Percentiles rank a stretch among this genome's conserved stretches.
Conservation (phyloP, 345 rosid species). For the Eucalyptus curtisii region DNA sequence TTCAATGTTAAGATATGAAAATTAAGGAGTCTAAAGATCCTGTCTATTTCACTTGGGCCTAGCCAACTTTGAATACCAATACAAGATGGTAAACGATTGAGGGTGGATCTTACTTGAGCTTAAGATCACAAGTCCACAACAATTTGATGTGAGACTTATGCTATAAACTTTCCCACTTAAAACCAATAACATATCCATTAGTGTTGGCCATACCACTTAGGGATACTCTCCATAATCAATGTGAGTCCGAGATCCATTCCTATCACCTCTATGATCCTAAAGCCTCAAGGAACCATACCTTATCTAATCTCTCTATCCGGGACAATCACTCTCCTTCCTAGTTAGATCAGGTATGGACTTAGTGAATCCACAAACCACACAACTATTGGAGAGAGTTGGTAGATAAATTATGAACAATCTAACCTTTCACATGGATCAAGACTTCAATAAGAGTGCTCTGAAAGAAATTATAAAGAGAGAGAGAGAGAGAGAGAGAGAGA, state of each 20-base stretch:
- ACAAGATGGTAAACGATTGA: background rate
- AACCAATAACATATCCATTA: background rate
- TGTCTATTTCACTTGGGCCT: background rate
- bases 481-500: background rate
- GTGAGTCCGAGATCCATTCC: background rate
- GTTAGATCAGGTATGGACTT: background rate
- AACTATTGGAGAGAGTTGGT: background rate
- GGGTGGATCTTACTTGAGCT: background rate
- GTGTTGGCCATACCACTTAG: background rate
- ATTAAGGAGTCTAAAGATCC: background rate
- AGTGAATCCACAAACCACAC: background rate
- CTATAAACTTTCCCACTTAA: background rate
- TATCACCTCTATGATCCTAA: background rate
- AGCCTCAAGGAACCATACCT: background rate
- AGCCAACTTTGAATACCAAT: background rate
- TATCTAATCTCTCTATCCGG: background rate
- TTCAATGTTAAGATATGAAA: background rate
- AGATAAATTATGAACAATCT: background rate
- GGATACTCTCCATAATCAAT: background rate
- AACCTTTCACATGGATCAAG: background rate
- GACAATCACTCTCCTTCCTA: background rate
- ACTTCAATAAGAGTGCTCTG: background rate
- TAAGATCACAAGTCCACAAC: background rate
- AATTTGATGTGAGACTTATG: background rate
- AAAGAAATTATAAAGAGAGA: background rate